Evolutionary conservation across 371 early-diverging fungal genomes (phyloP), one percentile per base, ranked within the genome.

Genomic region (Actinomucor elegans): DNA sequence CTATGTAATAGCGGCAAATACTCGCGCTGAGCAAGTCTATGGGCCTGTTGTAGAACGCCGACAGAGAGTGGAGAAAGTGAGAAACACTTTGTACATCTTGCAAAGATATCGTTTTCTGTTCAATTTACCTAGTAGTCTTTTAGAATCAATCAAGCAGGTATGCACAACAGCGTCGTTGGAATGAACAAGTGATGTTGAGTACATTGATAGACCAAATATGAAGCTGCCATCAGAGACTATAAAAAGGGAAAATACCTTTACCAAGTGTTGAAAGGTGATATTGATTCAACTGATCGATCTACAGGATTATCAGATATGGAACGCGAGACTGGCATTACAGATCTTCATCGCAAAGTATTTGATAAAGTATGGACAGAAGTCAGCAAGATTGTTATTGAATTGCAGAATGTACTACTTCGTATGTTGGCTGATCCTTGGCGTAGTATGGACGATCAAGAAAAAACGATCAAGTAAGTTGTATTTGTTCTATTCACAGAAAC

Each of bases 61-160:
- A 34, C 81, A 75, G 17, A 85, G 90, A 45, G 91, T 91, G 1
- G 97, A 94, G 34, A 92, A 91, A 67, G 89, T 98, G n/a, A 85
- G 93, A 23, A 85, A 84, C 26, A 92, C 96, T 3, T 80, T 97
- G n/a, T 82, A 81, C 36, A 79, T 95, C 11, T 69, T 98, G 12
- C 94, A 94, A 58, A 83, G 93, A 24, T 97, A 94, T 80, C 88
- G 92, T 52, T 93, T 97, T 68, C 93, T 94, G 60, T 96, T 98
- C 69, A 94, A 93, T 65, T 63, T 98, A 8, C 97, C 99, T 1
- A 88, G 86, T 51, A 88, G 84, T 32, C 67, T 98, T 9, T 76
- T 86, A 27, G 94, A 93, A 49, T 88, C 85, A 15, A 87, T 92
- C 36, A 77, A 85, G 50, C 87, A 87, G 80, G 91, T 86, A 71